Percentiles rank a stretch among this genome's conserved stretches.
phyloP scores from a whole-genome alignment of 108 stramenopile species.

The Pseudonitzschia delicatissima region DNA sequence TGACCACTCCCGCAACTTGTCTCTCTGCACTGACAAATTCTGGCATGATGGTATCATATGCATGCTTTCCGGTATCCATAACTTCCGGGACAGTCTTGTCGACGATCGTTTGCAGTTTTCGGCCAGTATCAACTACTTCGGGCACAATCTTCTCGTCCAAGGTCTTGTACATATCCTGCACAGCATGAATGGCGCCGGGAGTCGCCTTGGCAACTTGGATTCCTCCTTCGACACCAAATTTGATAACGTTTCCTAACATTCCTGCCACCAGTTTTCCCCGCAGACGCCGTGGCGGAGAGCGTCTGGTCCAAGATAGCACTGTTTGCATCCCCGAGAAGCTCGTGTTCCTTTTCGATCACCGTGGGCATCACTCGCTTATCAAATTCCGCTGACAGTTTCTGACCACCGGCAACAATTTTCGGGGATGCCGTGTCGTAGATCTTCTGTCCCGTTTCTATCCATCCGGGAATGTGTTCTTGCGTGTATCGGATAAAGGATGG shows the following conservation, averaged over 20 bases:
- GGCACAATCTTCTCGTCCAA: constrained; percentile 5
- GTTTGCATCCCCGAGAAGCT: not conserved
- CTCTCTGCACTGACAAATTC: not conserved
- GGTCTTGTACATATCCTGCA: constrained; percentile 6
- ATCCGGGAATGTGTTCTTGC: not conserved
- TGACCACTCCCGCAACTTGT: not conserved
- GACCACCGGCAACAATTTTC: not conserved
- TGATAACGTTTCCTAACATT: constrained; percentile 1
- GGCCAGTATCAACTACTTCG: not conserved
- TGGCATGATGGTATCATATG: constrained; percentile 9
- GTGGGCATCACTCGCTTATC: not conserved
- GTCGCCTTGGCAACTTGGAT: constrained; percentile 3
- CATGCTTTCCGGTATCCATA: constrained; percentile 1
- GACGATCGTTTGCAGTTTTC: constrained; percentile 6
- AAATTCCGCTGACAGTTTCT: not conserved
- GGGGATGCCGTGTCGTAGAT: not conserved
- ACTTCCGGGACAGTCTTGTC: constrained; percentile 6
- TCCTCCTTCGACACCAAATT: constrained; percentile 3
- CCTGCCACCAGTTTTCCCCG: constrained; percentile 9
- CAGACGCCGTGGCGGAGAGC: not conserved
- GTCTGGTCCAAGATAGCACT: constrained; percentile 4
- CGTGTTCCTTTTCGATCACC: not conserved
- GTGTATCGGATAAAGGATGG: constrained; percentile 14
- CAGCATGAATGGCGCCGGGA: constrained; percentile 1
- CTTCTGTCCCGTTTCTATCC: not conserved